These are phyloP conservation scores for Polytrichum formosum DNA, from an alignment of 225 moss, liverwort and hornwort species.

Conservation along the genomic window DNA sequence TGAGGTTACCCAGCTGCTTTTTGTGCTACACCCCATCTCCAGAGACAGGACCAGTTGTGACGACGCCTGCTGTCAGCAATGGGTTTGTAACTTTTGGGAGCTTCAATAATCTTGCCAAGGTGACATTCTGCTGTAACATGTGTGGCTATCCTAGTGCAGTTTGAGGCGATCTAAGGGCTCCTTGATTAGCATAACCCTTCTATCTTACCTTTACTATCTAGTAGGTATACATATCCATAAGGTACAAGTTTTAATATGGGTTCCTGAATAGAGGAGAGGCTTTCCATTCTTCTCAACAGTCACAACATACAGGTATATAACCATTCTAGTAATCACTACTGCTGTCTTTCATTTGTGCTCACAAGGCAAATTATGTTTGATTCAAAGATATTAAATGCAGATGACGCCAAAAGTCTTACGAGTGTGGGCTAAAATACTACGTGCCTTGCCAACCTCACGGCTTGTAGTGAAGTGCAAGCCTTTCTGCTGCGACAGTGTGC, in stretches of 20 bases:
- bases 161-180: no score
- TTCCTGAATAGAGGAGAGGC: no score
- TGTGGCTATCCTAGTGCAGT: neutral
- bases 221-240: no score
- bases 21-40: conserved; percentile 98
- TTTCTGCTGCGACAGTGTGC: conserved; percentile 92
- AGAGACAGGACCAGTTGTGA: conserved; percentile 87
- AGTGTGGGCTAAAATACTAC: conserved; percentile 95
- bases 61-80: conserved; percentile 77
- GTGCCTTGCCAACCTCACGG: conserved; percentile 76
- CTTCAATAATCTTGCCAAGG: conserved; percentile 99
- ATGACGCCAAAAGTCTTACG: conserved; percentile 84
- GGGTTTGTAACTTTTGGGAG: conserved; percentile 97
- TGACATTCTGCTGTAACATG: conserved; percentile 16
- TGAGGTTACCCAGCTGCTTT: conserved; percentile 85
- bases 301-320: no score
- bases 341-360: neutral
- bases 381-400: conserved; percentile 43
- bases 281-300: no score
- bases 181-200: no score
- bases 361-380: conserved; percentile 16
- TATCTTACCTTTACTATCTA: no score
- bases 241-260: no score
- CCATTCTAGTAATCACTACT: no score
- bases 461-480: conserved; percentile 99